phyloP scores from a whole-genome alignment of 1,284 basidiomycete genomes.

The Quambalaria eucalypti region DNA sequence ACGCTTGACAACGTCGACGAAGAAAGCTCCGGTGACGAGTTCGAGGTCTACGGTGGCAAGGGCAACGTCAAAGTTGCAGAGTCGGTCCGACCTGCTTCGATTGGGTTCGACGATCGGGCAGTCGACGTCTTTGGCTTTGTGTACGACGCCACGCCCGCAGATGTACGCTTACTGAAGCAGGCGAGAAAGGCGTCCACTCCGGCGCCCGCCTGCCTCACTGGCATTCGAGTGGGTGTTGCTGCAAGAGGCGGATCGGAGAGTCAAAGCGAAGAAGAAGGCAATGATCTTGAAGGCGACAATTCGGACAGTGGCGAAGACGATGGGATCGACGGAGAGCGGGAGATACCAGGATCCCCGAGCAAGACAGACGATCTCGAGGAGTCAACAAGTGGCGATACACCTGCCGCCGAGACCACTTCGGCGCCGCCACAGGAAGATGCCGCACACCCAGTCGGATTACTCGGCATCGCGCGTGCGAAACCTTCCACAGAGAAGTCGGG shows the following conservation, averaged over 20 bases:
- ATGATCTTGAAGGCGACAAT: slow-evolving; percentile 6
- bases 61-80: slow-evolving; percentile 19
- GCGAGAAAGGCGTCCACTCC: slow-evolving; percentile 64
- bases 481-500: slow-evolving; percentile 37
- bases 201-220: slow-evolving; percentile 72
- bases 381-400: neutral
- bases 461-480: slow-evolving; percentile 39
- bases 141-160: slow-evolving; percentile 66
- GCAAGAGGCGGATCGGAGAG: slow-evolving; percentile 33
- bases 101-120: neutral
- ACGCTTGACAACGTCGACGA: slow-evolving; percentile 16
- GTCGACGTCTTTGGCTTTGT: slow-evolving; percentile 71
- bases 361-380: slow-evolving; percentile 12
- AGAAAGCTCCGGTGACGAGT: slow-evolving; percentile 39
- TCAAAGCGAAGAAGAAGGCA: slow-evolving; percentile 24
- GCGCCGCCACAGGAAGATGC: neutral
- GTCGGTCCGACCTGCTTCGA: slow-evolving; percentile 49
- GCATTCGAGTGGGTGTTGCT: slow-evolving; percentile 61
- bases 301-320: slow-evolving; percentile 3
- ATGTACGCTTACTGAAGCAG: slow-evolving; percentile 65
- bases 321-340: slow-evolving; percentile 15
- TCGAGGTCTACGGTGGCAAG: slow-evolving; percentile 46
- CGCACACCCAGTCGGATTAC: slow-evolving; percentile 3
- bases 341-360: too few species aligned
- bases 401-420: neutral